These are phyloP conservation scores for Haplosporangium sp. DNA, from an alignment of 371 early-diverging fungal genomes.

Conservation along the genomic window DNA sequence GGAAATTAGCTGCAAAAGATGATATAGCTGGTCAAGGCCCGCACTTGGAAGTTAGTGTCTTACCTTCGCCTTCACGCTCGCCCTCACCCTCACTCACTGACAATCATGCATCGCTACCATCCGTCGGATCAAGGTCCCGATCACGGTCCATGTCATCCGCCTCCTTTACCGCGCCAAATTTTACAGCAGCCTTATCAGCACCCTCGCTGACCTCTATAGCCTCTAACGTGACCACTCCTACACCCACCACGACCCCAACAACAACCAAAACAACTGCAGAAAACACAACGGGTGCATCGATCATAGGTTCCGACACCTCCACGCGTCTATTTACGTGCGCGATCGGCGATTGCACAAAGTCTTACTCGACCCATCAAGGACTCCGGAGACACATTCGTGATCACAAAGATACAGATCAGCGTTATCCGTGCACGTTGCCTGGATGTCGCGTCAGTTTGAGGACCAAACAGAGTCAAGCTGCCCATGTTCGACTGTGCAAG, in stretches of 20 bases:
- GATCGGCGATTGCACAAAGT: slow-evolving; percentile 29
- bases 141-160: slow-evolving; percentile 13
- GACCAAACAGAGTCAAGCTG: slow-evolving; percentile 36
- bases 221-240: background rate
- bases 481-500: slow-evolving; percentile 38
- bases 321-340: slow-evolving; percentile 20
- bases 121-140: background rate
- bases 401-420: slow-evolving; percentile 33
- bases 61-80: slow-evolving; percentile 24
- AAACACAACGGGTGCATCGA: background rate
- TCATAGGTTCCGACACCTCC: slow-evolving; percentile 4
- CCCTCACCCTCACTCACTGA: slow-evolving; percentile 8
- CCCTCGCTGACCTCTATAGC: background rate
- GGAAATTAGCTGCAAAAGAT: background rate
- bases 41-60: background rate
- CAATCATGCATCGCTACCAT: background rate
- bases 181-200: background rate
- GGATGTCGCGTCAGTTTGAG: slow-evolving; percentile 31
- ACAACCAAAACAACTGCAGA: background rate
- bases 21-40: background rate
- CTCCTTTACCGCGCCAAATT: background rate
- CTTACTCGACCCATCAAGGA: slow-evolving; percentile 38
- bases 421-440: slow-evolving; percentile 26
- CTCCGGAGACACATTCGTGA: slow-evolving; percentile 38
- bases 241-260: slow-evolving; percentile 2